phyloP scores from a whole-genome alignment of 345 rosid genomes.

The Euclidium syriacum region DNA sequence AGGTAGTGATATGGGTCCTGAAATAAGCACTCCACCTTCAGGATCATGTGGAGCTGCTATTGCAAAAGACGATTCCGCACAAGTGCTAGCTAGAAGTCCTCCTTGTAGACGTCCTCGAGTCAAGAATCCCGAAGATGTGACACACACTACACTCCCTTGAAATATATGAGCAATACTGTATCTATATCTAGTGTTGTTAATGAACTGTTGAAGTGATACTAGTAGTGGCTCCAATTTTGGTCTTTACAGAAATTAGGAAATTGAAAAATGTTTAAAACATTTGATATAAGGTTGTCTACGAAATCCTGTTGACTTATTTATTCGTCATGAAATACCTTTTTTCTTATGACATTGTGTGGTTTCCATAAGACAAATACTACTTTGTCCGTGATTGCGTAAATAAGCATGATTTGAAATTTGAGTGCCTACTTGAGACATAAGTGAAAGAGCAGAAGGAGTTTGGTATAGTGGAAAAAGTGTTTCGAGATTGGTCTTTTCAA shows the following conservation, averaged over 20 bases:
- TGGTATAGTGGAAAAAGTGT: not conserved
- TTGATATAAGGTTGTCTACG: no score
- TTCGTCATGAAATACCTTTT: no score
- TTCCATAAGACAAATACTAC: not conserved
- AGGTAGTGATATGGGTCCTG: conserved; percentile 12
- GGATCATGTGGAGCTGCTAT: conserved; percentile 16
- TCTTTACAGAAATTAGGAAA: no score
- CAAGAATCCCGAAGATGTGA: not conserved
- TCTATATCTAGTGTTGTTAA: not conserved
- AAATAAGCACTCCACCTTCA: conserved; percentile 14
- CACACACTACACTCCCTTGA: not conserved
- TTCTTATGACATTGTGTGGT: no score
- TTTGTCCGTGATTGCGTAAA: not conserved
- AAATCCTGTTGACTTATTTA: no score
- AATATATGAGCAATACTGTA: not conserved
- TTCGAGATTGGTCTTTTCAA: not conserved
- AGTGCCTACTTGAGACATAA: not conserved
- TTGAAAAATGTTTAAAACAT: no score
- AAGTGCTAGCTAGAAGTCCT: not conserved
- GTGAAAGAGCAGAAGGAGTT: no score
- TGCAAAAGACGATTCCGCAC: not conserved
- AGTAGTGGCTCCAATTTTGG: not conserved
- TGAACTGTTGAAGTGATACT: not conserved
- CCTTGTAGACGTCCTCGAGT: conserved; percentile 15
- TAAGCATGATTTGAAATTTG: not conserved